These are phyloP conservation scores for Dimocarpus longan DNA, from an alignment of 345 rosid species.

Conservation along the genomic window DNA sequence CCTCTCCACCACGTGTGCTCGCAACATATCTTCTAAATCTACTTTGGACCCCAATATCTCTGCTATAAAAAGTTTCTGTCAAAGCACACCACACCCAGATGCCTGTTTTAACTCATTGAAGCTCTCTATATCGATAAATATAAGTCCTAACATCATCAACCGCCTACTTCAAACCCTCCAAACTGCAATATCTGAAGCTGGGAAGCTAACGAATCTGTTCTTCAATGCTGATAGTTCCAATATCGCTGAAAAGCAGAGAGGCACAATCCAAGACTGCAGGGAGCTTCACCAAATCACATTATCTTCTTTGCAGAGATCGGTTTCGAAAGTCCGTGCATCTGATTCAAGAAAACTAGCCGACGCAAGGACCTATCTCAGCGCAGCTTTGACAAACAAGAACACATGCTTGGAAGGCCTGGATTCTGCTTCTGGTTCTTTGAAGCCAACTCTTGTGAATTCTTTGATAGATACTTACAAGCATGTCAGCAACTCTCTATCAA, in stretches of 20 bases:
- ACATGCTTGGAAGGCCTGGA: conserved; percentile 86
- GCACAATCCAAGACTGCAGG: conserved; percentile 74
- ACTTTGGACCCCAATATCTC: conserved; percentile 38
- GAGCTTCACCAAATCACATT: conserved; percentile 81
- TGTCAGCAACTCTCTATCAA: conserved; percentile 78
- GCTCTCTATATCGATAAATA: conserved; percentile 71
- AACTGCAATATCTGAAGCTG: conserved; percentile 63
- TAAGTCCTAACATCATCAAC: conserved; percentile 58
- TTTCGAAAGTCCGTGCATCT: conserved; percentile 42
- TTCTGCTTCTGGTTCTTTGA: conserved; percentile 67
- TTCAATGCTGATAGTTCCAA: conserved; percentile 30
- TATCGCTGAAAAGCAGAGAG: conserved; percentile 66
- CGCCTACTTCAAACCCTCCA: conserved; percentile 65
- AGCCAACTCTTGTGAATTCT: conserved; percentile 52
- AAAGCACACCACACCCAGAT: conserved; percentile 65
- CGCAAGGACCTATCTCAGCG: conserved; percentile 68
- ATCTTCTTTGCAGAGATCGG: conserved; percentile 46
- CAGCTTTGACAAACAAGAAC: conserved; percentile 81
- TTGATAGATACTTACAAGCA: conserved; percentile 58
- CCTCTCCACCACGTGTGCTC: conserved; percentile 28
- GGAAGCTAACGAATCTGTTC: conserved; percentile 56
- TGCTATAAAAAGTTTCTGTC: conserved; percentile 52
- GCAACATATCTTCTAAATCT: conserved; percentile 31
- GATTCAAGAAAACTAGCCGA: conserved; percentile 49
- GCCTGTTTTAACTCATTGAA: conserved; percentile 62